Evolutionary conservation across 1,139 yeast genomes (phyloP).

Genomic region (Hemisphaericaspora xylofermentans): DNA sequence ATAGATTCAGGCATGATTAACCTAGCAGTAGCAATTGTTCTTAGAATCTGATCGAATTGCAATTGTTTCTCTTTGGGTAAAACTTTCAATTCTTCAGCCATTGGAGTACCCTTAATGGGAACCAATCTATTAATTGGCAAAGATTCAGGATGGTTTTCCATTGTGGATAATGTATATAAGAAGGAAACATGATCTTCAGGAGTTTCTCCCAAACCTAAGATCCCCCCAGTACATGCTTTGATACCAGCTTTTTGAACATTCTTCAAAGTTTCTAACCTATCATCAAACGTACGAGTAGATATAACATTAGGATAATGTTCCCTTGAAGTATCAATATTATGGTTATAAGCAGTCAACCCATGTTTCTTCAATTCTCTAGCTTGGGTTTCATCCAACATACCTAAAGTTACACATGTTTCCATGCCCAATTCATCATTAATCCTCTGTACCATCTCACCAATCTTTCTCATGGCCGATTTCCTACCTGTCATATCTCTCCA

Average conservation of each 20-base stretch:
- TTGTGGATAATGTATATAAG: slow-evolving; percentile 62
- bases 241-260: slow-evolving; percentile 68
- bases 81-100: slow-evolving; percentile 53
- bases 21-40: slow-evolving; percentile 76
- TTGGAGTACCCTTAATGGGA: slow-evolving; percentile 79
- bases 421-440: slow-evolving; percentile 62
- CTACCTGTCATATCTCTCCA: slow-evolving; percentile 86
- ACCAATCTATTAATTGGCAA: slow-evolving; percentile 78
- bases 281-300: slow-evolving; percentile 69
- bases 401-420: slow-evolving; percentile 80
- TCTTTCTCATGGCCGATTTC: slow-evolving; percentile 62
- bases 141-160: slow-evolving; percentile 74
- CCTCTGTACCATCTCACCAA: slow-evolving; percentile 62
- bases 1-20: slow-evolving; percentile 70
- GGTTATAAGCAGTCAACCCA: slow-evolving; percentile 80
- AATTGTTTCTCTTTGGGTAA: slow-evolving; percentile 41
- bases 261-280: slow-evolving; percentile 62
- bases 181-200: slow-evolving; percentile 70
- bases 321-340: slow-evolving; percentile 76
- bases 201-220: slow-evolving; percentile 76
- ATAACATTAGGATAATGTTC: slow-evolving; percentile 74
- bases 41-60: slow-evolving; percentile 58
- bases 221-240: slow-evolving; percentile 78
- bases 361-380: slow-evolving; percentile 59
- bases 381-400: slow-evolving; percentile 69